Evolutionary conservation across 768 basidiomycete species (phyloP).

Genomic region (Pisolithus marmoratus): DNA sequence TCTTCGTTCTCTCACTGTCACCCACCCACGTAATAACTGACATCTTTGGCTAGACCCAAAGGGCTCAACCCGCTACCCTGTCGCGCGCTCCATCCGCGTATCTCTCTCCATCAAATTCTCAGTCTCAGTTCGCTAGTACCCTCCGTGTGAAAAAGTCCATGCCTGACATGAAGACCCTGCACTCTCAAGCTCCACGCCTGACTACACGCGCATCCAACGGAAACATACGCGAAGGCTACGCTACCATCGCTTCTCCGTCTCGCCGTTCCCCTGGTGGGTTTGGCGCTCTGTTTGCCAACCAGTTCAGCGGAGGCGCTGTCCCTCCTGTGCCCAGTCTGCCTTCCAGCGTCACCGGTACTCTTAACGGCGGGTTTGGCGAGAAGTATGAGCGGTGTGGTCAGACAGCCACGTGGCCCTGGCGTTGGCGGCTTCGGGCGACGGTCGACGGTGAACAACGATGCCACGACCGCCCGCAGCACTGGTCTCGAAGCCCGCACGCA

Average conservation of each 20-base stretch:
- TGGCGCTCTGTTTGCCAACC: slow-evolving; percentile 57
- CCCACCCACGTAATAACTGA: slow-evolving; percentile 3
- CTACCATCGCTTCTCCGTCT: slow-evolving; percentile 78
- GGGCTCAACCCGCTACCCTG: slow-evolving; percentile 53
- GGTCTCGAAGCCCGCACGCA: slow-evolving; percentile 82
- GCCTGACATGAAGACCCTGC: slow-evolving; percentile 93
- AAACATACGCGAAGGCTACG: slow-evolving; percentile 82
- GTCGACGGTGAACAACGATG: slow-evolving; percentile 31
- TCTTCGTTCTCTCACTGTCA: slow-evolving; percentile 11
- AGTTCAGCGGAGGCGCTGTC: slow-evolving; percentile 34
- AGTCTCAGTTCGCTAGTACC: slow-evolving; percentile 40
- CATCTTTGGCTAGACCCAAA: slow-evolving; percentile 14
- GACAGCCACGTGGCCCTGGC: slow-evolving; percentile 84
- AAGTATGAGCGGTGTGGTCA: slow-evolving; percentile 51
- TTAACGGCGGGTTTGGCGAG: slow-evolving; percentile 42
- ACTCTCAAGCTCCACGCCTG: slow-evolving; percentile 72
- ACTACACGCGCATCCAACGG: slow-evolving; percentile 80
- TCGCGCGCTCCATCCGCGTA: slow-evolving; percentile 81
- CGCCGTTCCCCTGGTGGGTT: slow-evolving; percentile 72
- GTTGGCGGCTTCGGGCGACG: slow-evolving; percentile 66
- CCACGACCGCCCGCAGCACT: slow-evolving; percentile 35
- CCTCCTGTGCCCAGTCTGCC: slow-evolving; percentile 83
- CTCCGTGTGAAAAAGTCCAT: slow-evolving; percentile 96
- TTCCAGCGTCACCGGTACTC: slow-evolving; percentile 38
- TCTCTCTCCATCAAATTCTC: slow-evolving; percentile 48